Evolutionary conservation across 1,284 basidiomycete genomes (phyloP), one percentile per base, ranked within the genome.

Genomic region (Leccinum angustisporum): DNA sequence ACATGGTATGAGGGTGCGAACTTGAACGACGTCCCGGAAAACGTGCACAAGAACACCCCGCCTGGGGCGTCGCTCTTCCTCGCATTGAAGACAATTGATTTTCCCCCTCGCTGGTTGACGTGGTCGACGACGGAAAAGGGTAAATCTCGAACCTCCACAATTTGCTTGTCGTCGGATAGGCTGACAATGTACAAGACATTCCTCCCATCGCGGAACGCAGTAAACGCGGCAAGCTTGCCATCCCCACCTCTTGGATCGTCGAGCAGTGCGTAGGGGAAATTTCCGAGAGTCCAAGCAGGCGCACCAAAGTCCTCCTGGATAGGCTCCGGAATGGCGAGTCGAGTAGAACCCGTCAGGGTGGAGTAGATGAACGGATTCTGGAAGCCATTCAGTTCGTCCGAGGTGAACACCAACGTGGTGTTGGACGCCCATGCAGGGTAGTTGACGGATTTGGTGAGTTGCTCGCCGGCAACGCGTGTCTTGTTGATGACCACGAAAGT

Each of bases 311-410:
- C 91, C 40, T 73, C 67, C 56, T 84, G 70, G 10, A 76, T 66
- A 0, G 86, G 78, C 27, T 76, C 62, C 0, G 78, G 65, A 8
- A 91, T 77, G 2, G 87, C 73, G 13, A 71, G 71, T 25, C 48
- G 61, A 2, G 85, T 60, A 25, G 77, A 64, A 1, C 76, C 63
- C 1, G 68, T 69, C 16, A 21, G 1, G 8, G 70, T 70, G 27
- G 70, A 72, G 71, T 84, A 87, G 46, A 73, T 78, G 80, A 85
- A 91, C 0, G 90, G 89, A 67, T 92, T 92, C 58, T 84, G 79
- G 69, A 81, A 94, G 9, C 70, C 70, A 10, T 73, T 71, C 0
- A 85, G 82, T 56, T 79, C 77, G 68, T 94, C 91, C 48, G 79
- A 83, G 18, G 86, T 84, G 76, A 88, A 93, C 16, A 90, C 70